Conservation (phyloP, 805 yeast species). For the Barnettozyma californica region DNA sequence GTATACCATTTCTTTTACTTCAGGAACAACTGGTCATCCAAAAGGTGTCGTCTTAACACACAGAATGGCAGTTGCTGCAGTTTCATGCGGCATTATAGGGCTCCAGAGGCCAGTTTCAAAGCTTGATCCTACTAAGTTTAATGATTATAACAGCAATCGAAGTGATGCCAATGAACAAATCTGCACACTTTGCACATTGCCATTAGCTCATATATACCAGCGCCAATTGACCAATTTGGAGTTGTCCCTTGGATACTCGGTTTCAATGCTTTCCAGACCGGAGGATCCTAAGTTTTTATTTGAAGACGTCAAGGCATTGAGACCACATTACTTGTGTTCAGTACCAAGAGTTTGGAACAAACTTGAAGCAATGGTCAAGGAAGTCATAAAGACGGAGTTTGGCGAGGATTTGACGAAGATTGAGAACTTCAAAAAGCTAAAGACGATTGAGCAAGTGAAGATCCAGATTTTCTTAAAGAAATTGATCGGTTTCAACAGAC, state of each 20-base stretch:
- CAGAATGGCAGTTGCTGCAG: slow-evolving; percentile 41
- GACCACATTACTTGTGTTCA: slow-evolving; percentile 46
- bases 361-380: slow-evolving; percentile 51
- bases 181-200: slow-evolving; percentile 38
- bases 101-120: slow-evolving; percentile 20
- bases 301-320: slow-evolving; percentile 48
- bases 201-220: slow-evolving; percentile 55
- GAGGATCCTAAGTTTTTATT: slow-evolving; percentile 49
- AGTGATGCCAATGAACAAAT: slow-evolving; percentile 26
- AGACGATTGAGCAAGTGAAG: slow-evolving; percentile 3
- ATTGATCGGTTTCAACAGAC: slow-evolving; percentile 41
- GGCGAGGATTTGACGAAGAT: slow-evolving; percentile 1
- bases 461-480: slow-evolving; percentile 36
- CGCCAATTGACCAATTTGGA: slow-evolving; percentile 37
- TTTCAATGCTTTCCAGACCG: slow-evolving; percentile 32
- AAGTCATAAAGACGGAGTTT: slow-evolving; percentile 11
- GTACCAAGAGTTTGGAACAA: slow-evolving; percentile 63
- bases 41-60: slow-evolving; percentile 63
- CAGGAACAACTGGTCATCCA: slow-evolving; percentile 73
- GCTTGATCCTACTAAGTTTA: slow-evolving; percentile 11
- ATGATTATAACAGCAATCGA: slow-evolving; percentile 12
- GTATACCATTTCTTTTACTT: slow-evolving; percentile 65
- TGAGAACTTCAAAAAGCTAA: slow-evolving; percentile 2
- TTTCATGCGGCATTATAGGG: slow-evolving; percentile 34
- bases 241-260: slow-evolving; percentile 37